Evolutionary conservation across 1,284 basidiomycete genomes (phyloP), one percentile per base, ranked within the genome.

Genomic region (Heliocybe sulcata): DNA sequence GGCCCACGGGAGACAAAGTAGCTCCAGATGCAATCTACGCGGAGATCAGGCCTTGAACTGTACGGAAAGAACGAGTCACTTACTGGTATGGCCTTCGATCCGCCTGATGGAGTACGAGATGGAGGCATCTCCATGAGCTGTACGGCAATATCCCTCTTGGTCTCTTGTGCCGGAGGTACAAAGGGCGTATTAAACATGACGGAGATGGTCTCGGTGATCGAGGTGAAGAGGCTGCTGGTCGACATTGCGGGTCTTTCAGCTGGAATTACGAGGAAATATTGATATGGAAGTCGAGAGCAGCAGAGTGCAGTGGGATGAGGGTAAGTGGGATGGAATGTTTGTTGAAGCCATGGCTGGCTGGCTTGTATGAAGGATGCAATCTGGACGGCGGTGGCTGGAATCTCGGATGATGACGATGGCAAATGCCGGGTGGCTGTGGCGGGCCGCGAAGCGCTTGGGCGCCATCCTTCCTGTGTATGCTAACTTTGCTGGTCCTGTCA

Each of bases 181-280:
- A 52, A 14, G 4, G 51, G 51, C n/a, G 51, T 52, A 27, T 29
- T 35, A 26, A 52, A 52, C 23, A 52, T 14, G 10, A 52, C 9
- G 11, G 33, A 23, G 23, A 35, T 20, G 29, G 51, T 52, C 16
- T 52, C 29, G 10, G 33, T 9, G 29, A 52, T 31, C 10, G 51
- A 52, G n/a, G 27, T 33, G 29, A 52, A 19, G 11, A 26, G 23
- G 23, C 3, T 29, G 22, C 14, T 31, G 16, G 51, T 16, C 20
- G 51, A 22, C 51, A 52, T 52, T 14, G 33, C 33, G 19, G 19
- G 26, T n/a, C n/a, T n/a, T n/a, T n/a, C n/a, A n/a, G n/a, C n/a
- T 52, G 26, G 10, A 25, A 25, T 20, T 19, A 35, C 19, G 27
- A 26, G 29, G 25, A 8, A 14, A 6, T 16, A 14, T n/a, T n/a